Percentiles rank a stretch among this genome's conserved stretches.
These are phyloP conservation scores for Tilletia indica DNA, from an alignment of 1,284 basidiomycete genomes.

Conservation along the genomic window DNA sequence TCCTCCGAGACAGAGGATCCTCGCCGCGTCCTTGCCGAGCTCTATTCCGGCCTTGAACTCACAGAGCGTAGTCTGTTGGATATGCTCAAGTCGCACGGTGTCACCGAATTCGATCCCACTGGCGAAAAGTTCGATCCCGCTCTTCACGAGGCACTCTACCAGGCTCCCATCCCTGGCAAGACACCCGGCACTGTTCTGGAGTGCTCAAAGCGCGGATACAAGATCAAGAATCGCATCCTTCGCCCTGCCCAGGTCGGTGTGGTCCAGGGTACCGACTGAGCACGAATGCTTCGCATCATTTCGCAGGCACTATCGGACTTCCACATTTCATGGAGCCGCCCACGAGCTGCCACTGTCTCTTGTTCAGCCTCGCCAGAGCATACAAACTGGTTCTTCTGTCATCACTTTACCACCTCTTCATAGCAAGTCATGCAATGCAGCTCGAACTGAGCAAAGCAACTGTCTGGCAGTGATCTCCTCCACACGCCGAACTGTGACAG, in stretches of 20 bases:
- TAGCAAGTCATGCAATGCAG: too few relatives aligned
- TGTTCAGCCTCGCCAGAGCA: too few relatives aligned
- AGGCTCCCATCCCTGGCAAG: conserved; percentile 81
- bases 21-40: conserved; percentile 41
- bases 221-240: conserved; percentile 65
- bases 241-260: conserved; percentile 96
- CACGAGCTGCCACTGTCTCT: too few relatives aligned
- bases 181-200: conserved; percentile 86
- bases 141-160: conserved; percentile 89
- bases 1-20: conserved; percentile 37
- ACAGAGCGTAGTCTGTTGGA: conserved; percentile 85
- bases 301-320: too few relatives aligned
- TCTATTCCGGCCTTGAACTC: conserved; percentile 80
- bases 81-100: conserved; percentile 85
- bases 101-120: conserved; percentile 84
- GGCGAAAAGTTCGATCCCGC: conserved; percentile 94
- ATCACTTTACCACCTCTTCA: too few relatives aligned
- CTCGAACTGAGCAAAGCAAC: too few relatives aligned
- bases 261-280: conserved; percentile 59
- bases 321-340: too few relatives aligned
- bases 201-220: conserved; percentile 80
- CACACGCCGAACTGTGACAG: too few relatives aligned
- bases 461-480: too few relatives aligned
- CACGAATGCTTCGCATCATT: not conserved
- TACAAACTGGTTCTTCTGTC: too few relatives aligned